Evolutionary conservation across 805 yeast species (phyloP).

Genomic region (Kazachstania bromeliacearum): DNA sequence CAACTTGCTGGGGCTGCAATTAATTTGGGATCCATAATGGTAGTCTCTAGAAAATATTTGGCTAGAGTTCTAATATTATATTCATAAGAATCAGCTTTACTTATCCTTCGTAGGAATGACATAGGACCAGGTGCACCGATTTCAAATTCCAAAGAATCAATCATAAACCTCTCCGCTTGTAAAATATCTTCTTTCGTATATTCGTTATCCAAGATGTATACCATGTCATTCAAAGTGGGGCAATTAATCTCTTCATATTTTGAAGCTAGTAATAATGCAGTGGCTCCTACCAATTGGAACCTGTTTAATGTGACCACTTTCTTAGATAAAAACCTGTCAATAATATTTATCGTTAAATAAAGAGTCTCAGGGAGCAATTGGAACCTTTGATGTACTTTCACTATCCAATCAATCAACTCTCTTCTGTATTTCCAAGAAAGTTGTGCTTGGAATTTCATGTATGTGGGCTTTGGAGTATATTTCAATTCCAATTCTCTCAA

Average conservation of each 20-base stretch:
- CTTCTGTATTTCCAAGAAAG: constrained; percentile 81
- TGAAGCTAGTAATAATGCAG: constrained; percentile 88
- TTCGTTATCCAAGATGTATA: constrained; percentile 79
- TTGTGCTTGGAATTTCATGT: constrained; percentile 76
- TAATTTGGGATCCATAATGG: constrained; percentile 79
- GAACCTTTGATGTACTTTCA: constrained; percentile 78
- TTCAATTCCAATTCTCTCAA: constrained; percentile 60
- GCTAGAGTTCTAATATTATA: constrained; percentile 83
- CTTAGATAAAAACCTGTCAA: constrained; percentile 75
- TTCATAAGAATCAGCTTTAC: constrained; percentile 94
- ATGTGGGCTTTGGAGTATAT: constrained; percentile 63
- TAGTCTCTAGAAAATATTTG: constrained; percentile 76
- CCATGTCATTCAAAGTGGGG: constrained; percentile 80
- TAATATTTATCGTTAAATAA: constrained; percentile 71
- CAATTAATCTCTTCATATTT: constrained; percentile 91
- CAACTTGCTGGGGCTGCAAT: constrained; percentile 86
- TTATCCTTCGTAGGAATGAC: constrained; percentile 83
- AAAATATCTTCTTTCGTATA: constrained; percentile 70
- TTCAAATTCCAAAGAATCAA: constrained; percentile 79
- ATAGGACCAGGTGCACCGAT: constrained; percentile 97
- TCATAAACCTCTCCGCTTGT: constrained; percentile 84
- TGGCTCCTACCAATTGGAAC: constrained; percentile 87
- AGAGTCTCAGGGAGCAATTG: constrained; percentile 82
- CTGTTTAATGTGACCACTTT: constrained; percentile 68
- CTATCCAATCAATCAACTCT: constrained; percentile 83